phyloP scores from a whole-genome alignment of 1,284 basidiomycete species.

The Athelia sp. region DNA sequence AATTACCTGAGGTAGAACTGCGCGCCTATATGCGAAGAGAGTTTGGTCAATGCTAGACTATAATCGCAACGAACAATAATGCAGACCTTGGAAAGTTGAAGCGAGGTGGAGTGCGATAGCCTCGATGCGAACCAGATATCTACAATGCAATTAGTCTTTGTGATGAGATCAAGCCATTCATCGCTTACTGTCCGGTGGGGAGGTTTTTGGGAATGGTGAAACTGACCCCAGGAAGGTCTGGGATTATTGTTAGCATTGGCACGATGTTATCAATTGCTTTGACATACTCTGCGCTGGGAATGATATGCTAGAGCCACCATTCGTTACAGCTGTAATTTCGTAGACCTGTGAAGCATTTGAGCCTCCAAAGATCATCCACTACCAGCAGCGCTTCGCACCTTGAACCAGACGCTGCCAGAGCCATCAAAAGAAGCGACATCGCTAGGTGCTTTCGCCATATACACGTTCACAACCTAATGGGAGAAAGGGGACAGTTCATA shows the following conservation, averaged over 20 bases:
- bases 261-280: neutral
- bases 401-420: constrained; percentile 36
- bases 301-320: constrained; percentile 13
- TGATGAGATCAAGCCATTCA: no score
- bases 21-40: constrained; percentile 7
- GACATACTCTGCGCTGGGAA: constrained; percentile 14
- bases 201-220: constrained; percentile 21
- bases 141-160: no score
- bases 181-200: constrained; percentile 22
- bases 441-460: constrained; percentile 34
- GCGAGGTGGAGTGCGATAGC: constrained; percentile 15
- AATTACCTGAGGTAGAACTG: constrained; percentile 24
- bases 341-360: constrained; percentile 1
- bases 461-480: constrained; percentile 23
- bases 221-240: constrained; percentile 17
- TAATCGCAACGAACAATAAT: neutral
- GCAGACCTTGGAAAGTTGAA: neutral
- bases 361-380: no score
- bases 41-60: constrained; percentile 10
- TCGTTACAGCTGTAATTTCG: constrained; percentile 13
- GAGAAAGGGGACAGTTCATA: no score
- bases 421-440: constrained; percentile 30
- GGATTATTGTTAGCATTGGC: neutral
- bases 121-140: constrained; percentile 25
- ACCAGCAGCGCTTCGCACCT: constrained; percentile 13